A percentile compares a stretch with the other conserved stretches of the same genome.
Evolutionary conservation across 2,329 filamentous ascomycete genomes (phyloP).

Genomic region (Knoxdaviesia proteae): DNA sequence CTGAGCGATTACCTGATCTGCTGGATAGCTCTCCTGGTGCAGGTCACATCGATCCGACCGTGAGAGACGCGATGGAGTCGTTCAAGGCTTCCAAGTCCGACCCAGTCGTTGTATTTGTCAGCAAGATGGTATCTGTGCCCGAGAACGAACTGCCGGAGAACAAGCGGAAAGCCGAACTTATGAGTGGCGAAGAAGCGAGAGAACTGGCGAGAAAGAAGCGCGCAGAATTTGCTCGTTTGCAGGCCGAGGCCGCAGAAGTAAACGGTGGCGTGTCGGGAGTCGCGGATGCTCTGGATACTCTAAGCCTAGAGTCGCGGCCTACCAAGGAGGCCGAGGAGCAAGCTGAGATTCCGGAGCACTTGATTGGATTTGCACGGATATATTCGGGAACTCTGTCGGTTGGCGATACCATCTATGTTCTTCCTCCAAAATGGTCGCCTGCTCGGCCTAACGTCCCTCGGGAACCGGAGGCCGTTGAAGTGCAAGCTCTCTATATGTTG

Average conservation of each 20-base stretch:
- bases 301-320: slow-evolving; percentile 32
- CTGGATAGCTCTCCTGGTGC: slow-evolving; percentile 63
- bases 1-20: slow-evolving; percentile 56
- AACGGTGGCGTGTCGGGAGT: slow-evolving; percentile 18
- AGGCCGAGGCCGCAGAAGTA: slow-evolving; percentile 30
- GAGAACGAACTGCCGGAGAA: slow-evolving; percentile 83
- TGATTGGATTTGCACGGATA: slow-evolving; percentile 85
- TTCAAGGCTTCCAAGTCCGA: slow-evolving; percentile 52
- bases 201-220: slow-evolving; percentile 76
- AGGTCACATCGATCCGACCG: slow-evolving; percentile 41
- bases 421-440: slow-evolving; percentile 84
- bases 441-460: slow-evolving; percentile 51
- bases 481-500: slow-evolving; percentile 78
- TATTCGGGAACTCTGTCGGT: slow-evolving; percentile 82
- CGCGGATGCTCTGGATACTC: slow-evolving; percentile 7
- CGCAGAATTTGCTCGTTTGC: slow-evolving; percentile 66
- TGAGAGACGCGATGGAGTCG: slow-evolving; percentile 63
- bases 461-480: slow-evolving; percentile 59
- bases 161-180: slow-evolving; percentile 46
- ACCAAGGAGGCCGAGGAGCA: slow-evolving; percentile 28
- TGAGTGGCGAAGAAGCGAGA: slow-evolving; percentile 76
- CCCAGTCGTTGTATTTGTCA: slow-evolving; percentile 83
- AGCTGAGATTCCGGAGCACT: slow-evolving; percentile 56
- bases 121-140: slow-evolving; percentile 92
- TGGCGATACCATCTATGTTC: slow-evolving; percentile 75